Base-by-base conservation (phyloP, 2,329 filamentous ascomycete genomes). In the Pseudogymnoascus sp. region DNA sequence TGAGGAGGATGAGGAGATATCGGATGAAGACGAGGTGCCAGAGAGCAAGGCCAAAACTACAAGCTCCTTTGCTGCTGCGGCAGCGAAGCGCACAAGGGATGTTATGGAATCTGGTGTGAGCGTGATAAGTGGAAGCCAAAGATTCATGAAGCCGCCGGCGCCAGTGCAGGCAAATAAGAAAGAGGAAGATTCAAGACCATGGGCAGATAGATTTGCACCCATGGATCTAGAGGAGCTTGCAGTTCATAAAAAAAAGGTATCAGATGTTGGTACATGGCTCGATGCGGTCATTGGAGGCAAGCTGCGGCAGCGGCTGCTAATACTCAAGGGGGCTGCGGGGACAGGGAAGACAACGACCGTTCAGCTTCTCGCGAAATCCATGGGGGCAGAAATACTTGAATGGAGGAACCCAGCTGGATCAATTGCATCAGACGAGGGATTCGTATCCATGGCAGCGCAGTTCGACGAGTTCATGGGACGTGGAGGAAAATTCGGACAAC, bases 221-320 rank as follows among this genome's bases (percentile, higher is more conserved):
- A 69, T 73, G 2, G 88, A 83, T 67, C 73, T 97, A 11, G 86
- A 92, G 14, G 93, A 97, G 75, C 78, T 99, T 50, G 93, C 89
- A 0, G 93, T 99, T 16, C 92, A 99, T 74, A 97, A 95, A 77
- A 94, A 85, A 68, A 99, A 99, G 73, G 89, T 97, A 5, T 76
- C 84, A 2, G 92, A 97, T 74, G 92, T 97, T 50, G 84, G 86
- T 62, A 80, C 77, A 62, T 97, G 94, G 92, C 77, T 99, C 35
- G 84, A 89, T 43, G 84, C 87, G 70, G 89, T 91, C 16, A 82
- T 91, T 64, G 73, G 75, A 25, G 89, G 90, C 14, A 78, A 78
- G 37, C 75, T 83, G 73, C 79, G 83, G 63, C 86, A 96, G 77
- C 83, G 89, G 63, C 71, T 97, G 62, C 81, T 97, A 62, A 80